Conservation (phyloP, 2,329 filamentous ascomycete species). For the Huntiella bhutanensis region DNA sequence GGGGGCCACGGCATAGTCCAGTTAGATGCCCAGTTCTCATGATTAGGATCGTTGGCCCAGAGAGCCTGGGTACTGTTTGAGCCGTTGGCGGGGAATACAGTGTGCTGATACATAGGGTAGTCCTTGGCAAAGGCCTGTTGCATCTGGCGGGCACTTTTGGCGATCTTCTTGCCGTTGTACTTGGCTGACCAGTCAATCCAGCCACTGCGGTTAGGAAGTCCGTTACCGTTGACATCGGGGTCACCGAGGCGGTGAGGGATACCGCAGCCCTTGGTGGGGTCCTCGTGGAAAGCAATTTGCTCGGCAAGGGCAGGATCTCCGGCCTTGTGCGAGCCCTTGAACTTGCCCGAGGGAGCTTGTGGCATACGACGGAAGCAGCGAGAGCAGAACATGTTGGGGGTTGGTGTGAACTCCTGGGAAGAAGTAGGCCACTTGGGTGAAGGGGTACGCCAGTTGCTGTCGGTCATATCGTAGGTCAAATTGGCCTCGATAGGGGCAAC, state of each 20-base stretch:
- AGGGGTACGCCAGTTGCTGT: not conserved
- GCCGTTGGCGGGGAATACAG: slow-evolving; percentile 9
- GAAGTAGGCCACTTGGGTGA: slow-evolving; percentile 5
- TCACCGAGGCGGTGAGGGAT: slow-evolving; percentile 9
- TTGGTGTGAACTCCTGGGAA: not conserved
- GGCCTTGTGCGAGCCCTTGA: slow-evolving; percentile 1
- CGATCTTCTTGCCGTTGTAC: slow-evolving; percentile 6
- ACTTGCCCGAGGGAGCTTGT: not conserved
- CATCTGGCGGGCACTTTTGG: not conserved
- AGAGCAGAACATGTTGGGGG: slow-evolving; percentile 9
- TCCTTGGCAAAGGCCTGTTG: slow-evolving; percentile 1
- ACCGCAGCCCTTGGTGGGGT: slow-evolving; percentile 6
- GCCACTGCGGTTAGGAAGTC: slow-evolving; percentile 10
- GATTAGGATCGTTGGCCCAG: slow-evolving; percentile 11
- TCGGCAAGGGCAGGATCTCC: not conserved
- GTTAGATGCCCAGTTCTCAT: not conserved
- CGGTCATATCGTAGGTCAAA: not conserved
- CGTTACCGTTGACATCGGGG: slow-evolving; percentile 4
- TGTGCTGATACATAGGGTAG: slow-evolving; percentile 10
- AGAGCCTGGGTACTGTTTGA: slow-evolving; percentile 6
- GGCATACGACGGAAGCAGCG: slow-evolving; percentile 8
- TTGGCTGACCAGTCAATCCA: slow-evolving; percentile 9
- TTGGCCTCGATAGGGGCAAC: not conserved
- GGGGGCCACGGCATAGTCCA: slow-evolving; percentile 12
- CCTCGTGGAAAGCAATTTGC: slow-evolving; percentile 8